Percentiles rank a stretch among this genome's conserved stretches.
Evolutionary conservation across 257 asterid species (phyloP).

Genomic region (Gentiana dahurica): DNA sequence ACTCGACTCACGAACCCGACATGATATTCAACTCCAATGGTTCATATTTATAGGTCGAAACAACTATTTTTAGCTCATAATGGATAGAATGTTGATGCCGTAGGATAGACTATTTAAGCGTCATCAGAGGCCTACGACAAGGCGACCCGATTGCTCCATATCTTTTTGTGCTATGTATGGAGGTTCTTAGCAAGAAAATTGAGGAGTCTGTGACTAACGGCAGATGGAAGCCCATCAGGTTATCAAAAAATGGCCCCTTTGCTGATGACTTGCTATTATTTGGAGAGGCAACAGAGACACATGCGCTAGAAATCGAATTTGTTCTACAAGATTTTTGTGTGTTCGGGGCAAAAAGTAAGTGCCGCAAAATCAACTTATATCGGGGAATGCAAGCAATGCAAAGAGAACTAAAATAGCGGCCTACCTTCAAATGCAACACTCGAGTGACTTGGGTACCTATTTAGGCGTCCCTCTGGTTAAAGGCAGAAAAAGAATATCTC

Average conservation of each 20-base stretch:
- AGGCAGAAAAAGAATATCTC: background rate
- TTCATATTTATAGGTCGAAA: too few relatives aligned
- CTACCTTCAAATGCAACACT: background rate
- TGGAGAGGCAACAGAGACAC: background rate
- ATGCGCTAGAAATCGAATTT: background rate
- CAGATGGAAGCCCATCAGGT: background rate
- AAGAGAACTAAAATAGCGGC: too few relatives aligned
- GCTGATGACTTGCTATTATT: background rate
- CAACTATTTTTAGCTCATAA: too few relatives aligned
- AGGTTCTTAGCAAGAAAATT: background rate
- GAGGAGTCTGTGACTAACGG: background rate
- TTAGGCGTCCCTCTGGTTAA: too few relatives aligned
- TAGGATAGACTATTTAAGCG: too few relatives aligned
- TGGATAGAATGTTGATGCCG: too few relatives aligned
- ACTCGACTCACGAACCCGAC: too few relatives aligned
- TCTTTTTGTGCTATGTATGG: background rate
- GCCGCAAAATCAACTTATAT: background rate
- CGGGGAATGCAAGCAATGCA: background rate
- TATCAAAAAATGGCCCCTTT: background rate
- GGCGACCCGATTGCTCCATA: background rate
- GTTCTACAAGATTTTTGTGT: background rate
- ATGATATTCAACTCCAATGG: too few relatives aligned
- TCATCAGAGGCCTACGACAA: background rate
- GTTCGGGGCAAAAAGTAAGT: background rate
- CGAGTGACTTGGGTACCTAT: too few relatives aligned